A percentile compares a stretch with the other conserved stretches of the same genome.
phyloP scores from a whole-genome alignment of 352 stramenopile genomes.

The Phytophthora europaea region DNA sequence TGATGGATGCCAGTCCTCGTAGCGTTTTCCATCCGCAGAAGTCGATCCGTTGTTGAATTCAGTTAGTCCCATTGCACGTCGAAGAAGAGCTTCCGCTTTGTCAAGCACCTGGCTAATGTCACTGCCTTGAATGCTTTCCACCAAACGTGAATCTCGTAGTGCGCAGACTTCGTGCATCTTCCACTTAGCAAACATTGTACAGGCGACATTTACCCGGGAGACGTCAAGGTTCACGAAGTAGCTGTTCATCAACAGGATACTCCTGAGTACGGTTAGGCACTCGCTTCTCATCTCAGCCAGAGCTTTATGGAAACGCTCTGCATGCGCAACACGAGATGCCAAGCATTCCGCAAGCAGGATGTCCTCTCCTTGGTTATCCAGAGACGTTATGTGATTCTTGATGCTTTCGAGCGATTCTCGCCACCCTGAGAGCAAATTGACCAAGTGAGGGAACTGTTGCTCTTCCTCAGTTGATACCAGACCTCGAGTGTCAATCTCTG shows the following conservation, averaged over 20 bases:
- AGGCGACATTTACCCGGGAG: constrained; percentile 53
- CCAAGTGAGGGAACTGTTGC: constrained; percentile 49
- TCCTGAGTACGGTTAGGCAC: constrained; percentile 53
- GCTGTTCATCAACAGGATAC: constrained; percentile 65
- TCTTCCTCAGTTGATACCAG: constrained; percentile 36
- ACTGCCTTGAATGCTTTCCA: constrained; percentile 47
- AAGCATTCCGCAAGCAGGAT: constrained; percentile 43
- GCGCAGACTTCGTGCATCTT: constrained; percentile 47
- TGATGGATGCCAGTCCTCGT: constrained; percentile 60
- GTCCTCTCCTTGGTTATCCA: constrained; percentile 43
- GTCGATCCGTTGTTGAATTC: constrained; percentile 56
- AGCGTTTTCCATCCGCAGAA: constrained; percentile 47
- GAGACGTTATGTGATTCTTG: constrained; percentile 43
- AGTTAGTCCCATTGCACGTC: constrained; percentile 51
- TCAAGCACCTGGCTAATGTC: constrained; percentile 51
- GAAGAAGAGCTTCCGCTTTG: constrained; percentile 43
- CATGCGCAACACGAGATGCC: constrained; percentile 36
- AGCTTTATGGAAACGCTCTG: constrained; percentile 52
- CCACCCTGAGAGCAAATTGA: constrained; percentile 43
- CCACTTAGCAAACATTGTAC: constrained; percentile 39
- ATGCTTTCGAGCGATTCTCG: constrained; percentile 37
- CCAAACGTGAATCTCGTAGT: constrained; percentile 49
- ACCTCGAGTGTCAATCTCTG: constrained; percentile 44
- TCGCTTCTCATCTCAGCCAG: constrained; percentile 51
- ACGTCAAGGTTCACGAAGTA: constrained; percentile 74